Percentiles rank a stretch among this genome's conserved stretches.
Evolutionary conservation across 2,329 filamentous ascomycete genomes (phyloP).

Genomic region (Simplicillium aogashimaense): DNA sequence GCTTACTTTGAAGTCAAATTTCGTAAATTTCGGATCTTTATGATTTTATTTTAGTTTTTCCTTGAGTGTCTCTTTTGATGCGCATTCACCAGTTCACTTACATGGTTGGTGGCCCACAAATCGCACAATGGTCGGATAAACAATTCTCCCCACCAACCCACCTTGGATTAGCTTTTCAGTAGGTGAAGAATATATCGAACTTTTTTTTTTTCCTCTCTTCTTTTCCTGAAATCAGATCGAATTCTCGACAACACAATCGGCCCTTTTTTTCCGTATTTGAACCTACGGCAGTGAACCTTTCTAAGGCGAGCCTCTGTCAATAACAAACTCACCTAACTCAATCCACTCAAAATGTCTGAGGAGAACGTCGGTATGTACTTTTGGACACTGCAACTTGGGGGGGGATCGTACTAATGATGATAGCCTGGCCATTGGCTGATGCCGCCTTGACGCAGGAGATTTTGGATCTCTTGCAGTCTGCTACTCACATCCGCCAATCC

Average conservation of each 20-base stretch:
- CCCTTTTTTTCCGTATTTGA: constrained; percentile 6
- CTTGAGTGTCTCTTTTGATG: no score
- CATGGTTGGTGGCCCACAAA: no score
- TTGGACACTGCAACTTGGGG: background rate
- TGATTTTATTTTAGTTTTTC: no score
- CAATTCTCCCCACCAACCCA: constrained; percentile 1
- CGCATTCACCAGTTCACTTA: no score
- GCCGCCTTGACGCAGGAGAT: constrained; percentile 69
- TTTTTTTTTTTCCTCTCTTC: constrained; percentile 6
- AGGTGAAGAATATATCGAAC: background rate
- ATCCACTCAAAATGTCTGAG: constrained; percentile 12
- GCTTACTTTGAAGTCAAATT: no score
- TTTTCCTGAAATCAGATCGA: background rate
- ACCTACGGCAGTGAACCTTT: constrained; percentile 47
- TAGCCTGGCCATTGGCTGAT: constrained; percentile 65
- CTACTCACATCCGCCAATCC: constrained; percentile 57
- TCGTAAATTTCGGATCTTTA: no score
- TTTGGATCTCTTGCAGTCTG: constrained; percentile 69
- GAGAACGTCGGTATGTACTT: constrained; percentile 14
- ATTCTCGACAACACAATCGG: constrained; percentile 5
- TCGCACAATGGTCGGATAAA: constrained; percentile 1
- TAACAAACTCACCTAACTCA: background rate
- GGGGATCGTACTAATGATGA: no score
- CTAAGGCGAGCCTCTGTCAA: constrained; percentile 18
- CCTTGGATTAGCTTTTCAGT: background rate